Evolutionary conservation across 768 basidiomycete species (phyloP), one percentile per base, ranked within the genome.

Genomic region (Terana coerulea): DNA sequence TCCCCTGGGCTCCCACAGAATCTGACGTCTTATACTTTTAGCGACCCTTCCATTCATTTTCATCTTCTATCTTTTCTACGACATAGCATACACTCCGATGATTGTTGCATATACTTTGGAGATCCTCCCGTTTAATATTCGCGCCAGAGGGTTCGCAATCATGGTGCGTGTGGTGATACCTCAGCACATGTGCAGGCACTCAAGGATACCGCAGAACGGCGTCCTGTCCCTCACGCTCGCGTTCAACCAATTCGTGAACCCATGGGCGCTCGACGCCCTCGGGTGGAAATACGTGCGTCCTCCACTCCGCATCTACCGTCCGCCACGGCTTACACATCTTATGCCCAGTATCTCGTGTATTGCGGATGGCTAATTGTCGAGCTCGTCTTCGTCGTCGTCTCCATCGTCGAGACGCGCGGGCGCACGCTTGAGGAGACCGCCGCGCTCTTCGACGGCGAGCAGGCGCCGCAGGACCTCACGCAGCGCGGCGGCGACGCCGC

Each of bases 231-330:
- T 86, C 31, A 79, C 84, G 1, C 71, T 87, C 24, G 84, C 88
- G 2, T 85, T 92, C 67, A 91, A 87, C 59, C 85, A 86, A 61
- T 86, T 88, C 48, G 79, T 88, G 42, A 91, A 91, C 58, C 87
- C 89, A 6, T 80, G 83, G 72, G 89, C 88, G 1, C 69, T 91
- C 21, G 68, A 72, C 4, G 63, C 64, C 0, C 57, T 81, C 5
- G 70, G 70, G 8, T 72, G 77, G 75, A 66, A 66, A 63, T 70
- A 70, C 45, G 69, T 73, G 48, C 45, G 69, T 59, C 7, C 25
- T 40, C 29, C 22, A 14, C 26, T 47, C 21, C 36, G 26, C 25
- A 24, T n/a, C 19, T n/a, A 12, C n/a, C 7, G 29, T 36, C 15
- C 29, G 50, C 58, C 64, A 47, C 61, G 57, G 19, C 40, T 22